Base-by-base conservation (phyloP, 2,329 filamentous ascomycete genomes). In the Stagonosporopsis tanaceti region DNA sequence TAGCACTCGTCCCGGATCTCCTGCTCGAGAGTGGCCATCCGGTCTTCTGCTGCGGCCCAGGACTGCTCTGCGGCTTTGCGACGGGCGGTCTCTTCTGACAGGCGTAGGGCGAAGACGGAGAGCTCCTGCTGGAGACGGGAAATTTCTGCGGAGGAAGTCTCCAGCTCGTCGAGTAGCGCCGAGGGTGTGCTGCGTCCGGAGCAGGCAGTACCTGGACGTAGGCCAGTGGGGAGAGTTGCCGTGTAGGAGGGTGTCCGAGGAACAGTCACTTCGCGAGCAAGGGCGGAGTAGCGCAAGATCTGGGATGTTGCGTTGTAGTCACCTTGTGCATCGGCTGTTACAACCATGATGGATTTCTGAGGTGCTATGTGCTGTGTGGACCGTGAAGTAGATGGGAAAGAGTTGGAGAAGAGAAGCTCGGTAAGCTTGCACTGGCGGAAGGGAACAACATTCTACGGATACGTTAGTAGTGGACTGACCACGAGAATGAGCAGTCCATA, bases 271-370 rank as follows among this genome's bases (percentile, higher is more conserved):
- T 98, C 94, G 20, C 93, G 87, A 0, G 95, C 95, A 4, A 99
- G 84, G 0, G 95, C 94, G 22, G 92, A 95, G 78, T 99, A 99
- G 17, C 94, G 89, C 1, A 99, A 82, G 60, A 99, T 98, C 72
- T 98, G 95, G 5, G 92, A 96, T 0, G 95, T 99, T 12, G 95
- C 93, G 72, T 98, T 98, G 81, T 93, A 97, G 76, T 99, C 95
- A 35, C 95, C 94, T 12, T 91, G 79, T 0, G 95, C 92, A 70
- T 99, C 94, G 3, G 94, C 95, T 0, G 94, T 97, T 15, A 98
- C 94, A 54, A 99, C 90, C 93, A 99, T 98, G 68, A 96, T 87
- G 1, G 89, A 93, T 69, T 90, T 93, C 73, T 98, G 95, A 0
- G 92, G 90, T 25, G 72, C 65, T 53, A 75, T 74, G 57, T 76